phyloP scores from a whole-genome alignment of 176 grass and related monocot genomes.

The Lolium perenne region DNA sequence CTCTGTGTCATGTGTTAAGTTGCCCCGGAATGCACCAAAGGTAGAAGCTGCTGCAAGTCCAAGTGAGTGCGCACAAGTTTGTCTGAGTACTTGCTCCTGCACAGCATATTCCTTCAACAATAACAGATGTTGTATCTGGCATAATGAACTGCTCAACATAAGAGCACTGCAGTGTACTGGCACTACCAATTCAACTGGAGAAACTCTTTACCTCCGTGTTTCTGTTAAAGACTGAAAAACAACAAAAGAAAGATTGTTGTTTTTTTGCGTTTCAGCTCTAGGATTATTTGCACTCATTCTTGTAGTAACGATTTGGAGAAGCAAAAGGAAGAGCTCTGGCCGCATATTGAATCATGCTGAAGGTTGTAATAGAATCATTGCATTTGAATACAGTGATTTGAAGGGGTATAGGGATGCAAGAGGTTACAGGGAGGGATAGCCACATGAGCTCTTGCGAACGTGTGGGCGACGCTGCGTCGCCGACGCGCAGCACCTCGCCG shows the following conservation, averaged over 20 bases:
- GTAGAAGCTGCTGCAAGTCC: not conserved
- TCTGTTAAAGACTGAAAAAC: slow-evolving; percentile 36
- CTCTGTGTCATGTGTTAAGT: slow-evolving; percentile 20
- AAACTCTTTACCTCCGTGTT: slow-evolving; percentile 50
- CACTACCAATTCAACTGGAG: not conserved
- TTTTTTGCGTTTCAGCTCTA: slow-evolving; percentile 19
- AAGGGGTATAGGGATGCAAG: too few relatives aligned
- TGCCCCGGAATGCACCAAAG: slow-evolving; percentile 19
- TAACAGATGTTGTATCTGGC: slow-evolving; percentile 44
- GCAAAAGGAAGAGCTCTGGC: slow-evolving; percentile 4
- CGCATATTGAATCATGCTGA: not conserved
- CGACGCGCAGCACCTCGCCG: too few relatives aligned
- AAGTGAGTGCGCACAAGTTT: slow-evolving; percentile 37
- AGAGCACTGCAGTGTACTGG: slow-evolving; percentile 14
- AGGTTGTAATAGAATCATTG: slow-evolving; percentile 23
- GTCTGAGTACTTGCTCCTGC: slow-evolving; percentile 56
- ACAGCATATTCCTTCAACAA: slow-evolving; percentile 42
- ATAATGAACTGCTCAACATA: slow-evolving; percentile 54
- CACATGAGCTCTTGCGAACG: too few relatives aligned
- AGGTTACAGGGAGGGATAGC: too few relatives aligned
- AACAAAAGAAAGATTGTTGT: slow-evolving; percentile 1
- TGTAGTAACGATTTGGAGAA: slow-evolving; percentile 25
- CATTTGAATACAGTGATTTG: slow-evolving; percentile 48
- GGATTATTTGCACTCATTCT: slow-evolving; percentile 30
- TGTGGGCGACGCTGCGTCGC: too few relatives aligned